Percentiles rank a stretch among this genome's conserved stretches.
phyloP scores from a whole-genome alignment of 768 basidiomycete genomes.

The Tricholomella constricta region DNA sequence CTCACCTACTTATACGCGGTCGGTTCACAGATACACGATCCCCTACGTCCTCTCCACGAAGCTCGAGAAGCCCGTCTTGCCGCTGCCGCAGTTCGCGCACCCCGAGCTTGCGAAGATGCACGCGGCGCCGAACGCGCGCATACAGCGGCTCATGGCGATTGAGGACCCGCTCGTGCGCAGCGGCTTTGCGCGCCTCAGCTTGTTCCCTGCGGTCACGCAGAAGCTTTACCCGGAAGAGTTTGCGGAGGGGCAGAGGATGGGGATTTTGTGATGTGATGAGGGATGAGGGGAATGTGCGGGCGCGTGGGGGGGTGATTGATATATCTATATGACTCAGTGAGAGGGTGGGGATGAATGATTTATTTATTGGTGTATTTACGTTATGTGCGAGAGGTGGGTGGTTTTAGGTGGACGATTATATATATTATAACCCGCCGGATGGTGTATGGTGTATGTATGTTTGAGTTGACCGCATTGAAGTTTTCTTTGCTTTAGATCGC shows the following conservation, averaged over 20 bases:
- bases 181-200: constrained; percentile 27
- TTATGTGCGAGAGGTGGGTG: no score
- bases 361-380: no score
- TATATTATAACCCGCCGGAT: no score
- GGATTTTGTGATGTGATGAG: constrained; percentile 14
- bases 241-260: constrained; percentile 12
- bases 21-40: constrained; percentile 24
- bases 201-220: constrained; percentile 26
- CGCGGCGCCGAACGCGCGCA: constrained; percentile 24
- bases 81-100: constrained; percentile 26
- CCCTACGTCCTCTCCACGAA: constrained; percentile 31
- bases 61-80: constrained; percentile 24
- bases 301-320: no score
- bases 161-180: constrained; percentile 27
- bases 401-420: no score
- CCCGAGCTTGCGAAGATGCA: constrained; percentile 24
- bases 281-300: no score
- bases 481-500: no score
- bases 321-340: no score
- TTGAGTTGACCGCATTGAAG: no score
- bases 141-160: constrained; percentile 25
- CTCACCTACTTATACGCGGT: neutral
- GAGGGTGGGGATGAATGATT: no score
- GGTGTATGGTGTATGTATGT: no score
- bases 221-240: constrained; percentile 22